Evolutionary conservation across 2,329 filamentous ascomycete genomes (phyloP).

Genomic region (Leptographium galeiforme): DNA sequence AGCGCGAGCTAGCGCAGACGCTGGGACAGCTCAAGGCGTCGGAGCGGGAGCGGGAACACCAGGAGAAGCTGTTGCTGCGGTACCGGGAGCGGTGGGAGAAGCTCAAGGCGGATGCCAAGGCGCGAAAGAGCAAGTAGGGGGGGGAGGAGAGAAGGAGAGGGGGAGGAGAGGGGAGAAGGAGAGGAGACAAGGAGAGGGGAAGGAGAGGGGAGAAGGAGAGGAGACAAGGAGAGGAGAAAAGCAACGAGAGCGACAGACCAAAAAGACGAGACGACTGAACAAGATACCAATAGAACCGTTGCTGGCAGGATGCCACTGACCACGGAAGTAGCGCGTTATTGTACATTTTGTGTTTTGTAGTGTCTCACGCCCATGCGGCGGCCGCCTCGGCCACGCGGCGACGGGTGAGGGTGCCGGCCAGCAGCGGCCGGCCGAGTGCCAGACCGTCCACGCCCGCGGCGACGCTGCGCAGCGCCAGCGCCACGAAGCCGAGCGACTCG

Average conservation of each 20-base stretch:
- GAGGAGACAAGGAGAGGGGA: constrained; percentile 14
- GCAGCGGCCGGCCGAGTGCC: no score
- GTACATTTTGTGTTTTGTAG: constrained; percentile 17
- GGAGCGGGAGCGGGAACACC: constrained; percentile 46
- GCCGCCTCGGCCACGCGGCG: constrained; percentile 8
- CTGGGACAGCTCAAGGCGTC: constrained; percentile 50
- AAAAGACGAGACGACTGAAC: not conserved
- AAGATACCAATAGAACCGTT: not conserved
- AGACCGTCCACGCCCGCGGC: constrained; percentile 51
- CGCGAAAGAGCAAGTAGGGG: constrained; percentile 31
- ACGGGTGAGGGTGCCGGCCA: constrained; percentile 42
- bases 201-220: constrained; percentile 1
- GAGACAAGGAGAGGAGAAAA: no score
- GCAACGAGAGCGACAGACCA: not conserved
- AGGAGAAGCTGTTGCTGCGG: constrained; percentile 41
- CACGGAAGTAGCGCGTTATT: no score
- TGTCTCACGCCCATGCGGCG: constrained; percentile 16
- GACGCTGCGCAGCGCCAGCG: constrained; percentile 71
- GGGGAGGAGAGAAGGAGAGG: not conserved
- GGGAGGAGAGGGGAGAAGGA: not conserved
- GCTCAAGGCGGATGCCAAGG: constrained; percentile 47
- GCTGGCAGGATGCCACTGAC: not conserved
- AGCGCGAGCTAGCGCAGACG: constrained; percentile 47
- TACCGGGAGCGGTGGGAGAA: constrained; percentile 50
- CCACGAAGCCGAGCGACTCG: constrained; percentile 86